Evolutionary conservation across 2,329 filamentous ascomycete species (phyloP).

Genomic region (Ilyonectria mors-panacis): DNA sequence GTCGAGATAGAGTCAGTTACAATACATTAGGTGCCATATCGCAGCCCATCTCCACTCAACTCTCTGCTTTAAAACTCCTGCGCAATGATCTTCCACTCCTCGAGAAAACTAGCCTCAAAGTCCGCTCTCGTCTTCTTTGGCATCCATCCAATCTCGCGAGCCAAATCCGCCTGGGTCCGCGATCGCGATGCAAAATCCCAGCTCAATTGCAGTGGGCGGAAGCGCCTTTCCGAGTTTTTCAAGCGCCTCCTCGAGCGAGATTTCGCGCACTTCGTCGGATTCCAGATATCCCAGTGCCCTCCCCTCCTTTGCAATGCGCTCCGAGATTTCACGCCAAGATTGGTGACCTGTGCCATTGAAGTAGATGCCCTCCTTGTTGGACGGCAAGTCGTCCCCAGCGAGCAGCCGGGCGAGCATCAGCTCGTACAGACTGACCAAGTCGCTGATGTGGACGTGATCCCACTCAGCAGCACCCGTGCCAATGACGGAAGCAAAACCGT

Average conservation of each 20-base stretch:
- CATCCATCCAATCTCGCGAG: conserved; percentile 51
- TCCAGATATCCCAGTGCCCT: conserved; percentile 50
- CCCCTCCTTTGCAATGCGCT: conserved; percentile 53
- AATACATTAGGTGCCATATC: too few species aligned
- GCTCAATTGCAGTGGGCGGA: conserved; percentile 46
- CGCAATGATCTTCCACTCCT: conserved; percentile 31
- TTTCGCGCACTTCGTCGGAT: conserved; percentile 43
- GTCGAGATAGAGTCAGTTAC: background rate
- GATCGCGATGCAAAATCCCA: conserved; percentile 51
- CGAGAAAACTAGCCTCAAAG: conserved; percentile 42
- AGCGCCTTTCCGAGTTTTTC: conserved; percentile 33
- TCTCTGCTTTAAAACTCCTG: background rate
- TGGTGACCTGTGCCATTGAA: conserved; percentile 59
- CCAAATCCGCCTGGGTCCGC: conserved; percentile 45
- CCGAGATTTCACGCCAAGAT: conserved; percentile 57
- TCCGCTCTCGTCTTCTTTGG: conserved; percentile 49
- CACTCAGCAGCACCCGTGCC: conserved; percentile 56
- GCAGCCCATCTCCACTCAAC: too few species aligned
- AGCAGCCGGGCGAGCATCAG: conserved; percentile 54
- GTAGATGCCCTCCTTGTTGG: conserved; percentile 57
- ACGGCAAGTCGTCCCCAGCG: conserved; percentile 50
- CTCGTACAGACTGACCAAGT: conserved; percentile 60
- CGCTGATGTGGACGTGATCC: conserved; percentile 62
- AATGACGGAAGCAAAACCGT: conserved; percentile 42
- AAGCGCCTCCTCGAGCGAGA: conserved; percentile 49